Base-by-base conservation (phyloP, 495 filamentous ascomycete species). In the Aspergillus leporis region DNA sequence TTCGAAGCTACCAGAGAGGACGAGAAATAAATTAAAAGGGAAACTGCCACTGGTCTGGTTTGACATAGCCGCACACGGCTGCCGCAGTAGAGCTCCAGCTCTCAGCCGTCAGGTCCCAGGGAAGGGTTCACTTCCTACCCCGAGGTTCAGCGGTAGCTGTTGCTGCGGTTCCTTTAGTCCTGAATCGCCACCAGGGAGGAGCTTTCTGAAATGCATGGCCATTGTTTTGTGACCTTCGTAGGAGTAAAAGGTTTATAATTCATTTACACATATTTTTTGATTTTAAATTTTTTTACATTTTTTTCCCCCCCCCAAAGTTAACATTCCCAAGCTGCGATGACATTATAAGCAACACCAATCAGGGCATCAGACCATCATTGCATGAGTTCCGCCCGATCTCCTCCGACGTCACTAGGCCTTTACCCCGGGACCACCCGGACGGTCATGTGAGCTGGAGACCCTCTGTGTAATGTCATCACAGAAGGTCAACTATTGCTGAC, bases 401-500 rank as follows among this genome's bases (percentile, higher is more conserved):
- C 23, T 47, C 43, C 43, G 43, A 47, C 12, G 43, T 47, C 18
- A 47, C 16, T 8, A 19, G 19, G 7, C 58, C 47, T 66, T 56
- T 50, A 53, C 38, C n/a, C 61, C 69, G 67, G 67, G 46, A 43
- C 18, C 41, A 58, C 30, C 48, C 67, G 67, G 50, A 59, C 4
- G n/a, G 40, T 10, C 43, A 40, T 40, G 36, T 40, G 36, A 40
- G 36, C 25, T 28, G 25, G 6, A 28, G n/a, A n/a, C n/a, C n/a
- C n/a, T n/a, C n/a, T n/a, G n/a, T n/a, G n/a, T 28, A 3, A 28
- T 28, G 36, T 40, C 36, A 40, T 40, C 36, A n/a, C 12, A 3
- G 3, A 40, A 13, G 19, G 43, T 72, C 71, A 71, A n/a, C n/a
- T n/a, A n/a, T n/a, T n/a, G n/a, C n/a, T n/a, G n/a, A n/a, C n/a